These are phyloP conservation scores for Erodium trifolium DNA, from an alignment of 441 rosid species.

Conservation along the genomic window DNA sequence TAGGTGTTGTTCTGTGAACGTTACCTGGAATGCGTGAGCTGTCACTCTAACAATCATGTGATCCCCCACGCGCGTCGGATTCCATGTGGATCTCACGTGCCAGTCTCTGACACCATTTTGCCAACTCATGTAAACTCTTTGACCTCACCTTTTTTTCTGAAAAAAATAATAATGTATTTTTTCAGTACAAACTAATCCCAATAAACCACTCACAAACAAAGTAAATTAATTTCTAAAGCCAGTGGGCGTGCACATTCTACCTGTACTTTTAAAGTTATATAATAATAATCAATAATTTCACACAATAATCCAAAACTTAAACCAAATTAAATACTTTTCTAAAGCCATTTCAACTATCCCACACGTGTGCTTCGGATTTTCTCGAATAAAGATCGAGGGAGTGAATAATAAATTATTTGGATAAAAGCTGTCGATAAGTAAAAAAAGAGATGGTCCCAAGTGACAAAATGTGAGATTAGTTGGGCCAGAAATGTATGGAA, in stretches of 20 bases:
- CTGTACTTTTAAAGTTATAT: background rate
- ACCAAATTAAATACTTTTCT: background rate
- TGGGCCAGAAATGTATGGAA: too few relatives aligned
- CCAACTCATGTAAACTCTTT: background rate
- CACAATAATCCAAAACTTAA: background rate
- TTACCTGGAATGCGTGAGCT: too few relatives aligned
- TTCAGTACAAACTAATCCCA: background rate
- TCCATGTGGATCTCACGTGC: conserved; percentile 2
- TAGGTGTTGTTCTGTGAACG: background rate
- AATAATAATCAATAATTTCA: too few relatives aligned
- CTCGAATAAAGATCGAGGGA: too few relatives aligned
- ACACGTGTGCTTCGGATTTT: background rate
- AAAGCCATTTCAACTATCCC: background rate
- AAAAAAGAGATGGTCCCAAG: too few relatives aligned
- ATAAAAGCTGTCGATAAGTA: too few relatives aligned
- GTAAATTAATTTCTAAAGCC: background rate
- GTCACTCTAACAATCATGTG: background rate
- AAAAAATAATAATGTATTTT: background rate
- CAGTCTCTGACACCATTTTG: background rate
- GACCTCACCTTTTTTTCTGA: background rate
- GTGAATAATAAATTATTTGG: too few relatives aligned
- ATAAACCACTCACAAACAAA: background rate
- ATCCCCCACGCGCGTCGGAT: background rate
- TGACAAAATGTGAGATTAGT: too few relatives aligned
- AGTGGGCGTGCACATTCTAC: conserved; percentile 7